Evolutionary conservation across 2,329 filamentous ascomycete species (phyloP).

Genomic region (Cryphonectria naterciae): DNA sequence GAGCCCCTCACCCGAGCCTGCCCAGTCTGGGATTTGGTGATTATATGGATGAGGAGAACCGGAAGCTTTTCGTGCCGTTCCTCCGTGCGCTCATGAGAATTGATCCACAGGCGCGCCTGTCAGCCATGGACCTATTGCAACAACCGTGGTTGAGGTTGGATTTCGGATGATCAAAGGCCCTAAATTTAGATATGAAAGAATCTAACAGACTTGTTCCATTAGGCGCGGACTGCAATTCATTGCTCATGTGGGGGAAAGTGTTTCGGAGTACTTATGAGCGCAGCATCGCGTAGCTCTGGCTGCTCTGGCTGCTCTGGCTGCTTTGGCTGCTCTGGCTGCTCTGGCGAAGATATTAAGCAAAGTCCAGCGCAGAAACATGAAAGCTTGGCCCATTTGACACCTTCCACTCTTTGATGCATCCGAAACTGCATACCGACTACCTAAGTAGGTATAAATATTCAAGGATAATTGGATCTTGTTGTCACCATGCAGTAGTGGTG

Average conservation of each 20-base stretch:
- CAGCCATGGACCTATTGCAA: not conserved
- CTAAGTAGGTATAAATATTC: not conserved
- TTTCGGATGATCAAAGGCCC: not conserved
- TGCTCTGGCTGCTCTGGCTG: too few species aligned
- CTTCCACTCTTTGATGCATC: not conserved
- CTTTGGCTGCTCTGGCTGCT: too few species aligned
- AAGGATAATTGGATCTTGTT: not conserved
- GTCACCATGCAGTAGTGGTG: not conserved
- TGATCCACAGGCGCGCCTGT: not conserved
- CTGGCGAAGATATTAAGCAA: too few species aligned
- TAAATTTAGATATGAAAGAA: not conserved
- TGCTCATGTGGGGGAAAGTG: not conserved
- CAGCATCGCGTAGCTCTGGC: not conserved
- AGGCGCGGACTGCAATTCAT: not conserved
- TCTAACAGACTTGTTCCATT: not conserved
- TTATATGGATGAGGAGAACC: not conserved
- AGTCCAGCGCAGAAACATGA: not conserved
- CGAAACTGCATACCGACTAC: not conserved
- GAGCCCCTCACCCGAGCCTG: not conserved
- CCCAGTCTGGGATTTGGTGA: constrained; percentile 9
- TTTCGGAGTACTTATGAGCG: not conserved
- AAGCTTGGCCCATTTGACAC: not conserved
- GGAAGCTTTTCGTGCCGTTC: not conserved
- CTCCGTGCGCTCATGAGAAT: constrained; percentile 2
- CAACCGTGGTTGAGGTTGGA: not conserved